These are phyloP conservation scores for Wickerhamomyces subpelliculosus DNA, from an alignment of 805 yeast species.

Conservation along the genomic window DNA sequence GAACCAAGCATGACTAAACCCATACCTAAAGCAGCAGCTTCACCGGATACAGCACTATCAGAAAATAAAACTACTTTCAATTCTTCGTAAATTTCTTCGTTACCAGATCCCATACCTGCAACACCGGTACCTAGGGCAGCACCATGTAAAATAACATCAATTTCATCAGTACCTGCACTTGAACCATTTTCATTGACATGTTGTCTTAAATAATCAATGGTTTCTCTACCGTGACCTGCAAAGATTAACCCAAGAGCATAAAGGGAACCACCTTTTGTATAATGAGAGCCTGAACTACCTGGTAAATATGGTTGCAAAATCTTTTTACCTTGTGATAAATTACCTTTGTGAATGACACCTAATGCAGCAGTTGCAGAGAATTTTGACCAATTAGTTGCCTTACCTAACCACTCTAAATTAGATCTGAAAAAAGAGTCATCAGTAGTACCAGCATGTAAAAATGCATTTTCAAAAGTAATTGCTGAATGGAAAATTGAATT, in stretches of 20 bases:
- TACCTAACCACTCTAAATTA: slow-evolving; percentile 92
- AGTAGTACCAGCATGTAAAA: slow-evolving; percentile 93
- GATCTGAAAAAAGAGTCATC: slow-evolving; percentile 87
- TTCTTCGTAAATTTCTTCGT: slow-evolving; percentile 68
- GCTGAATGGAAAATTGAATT: slow-evolving; percentile 94
- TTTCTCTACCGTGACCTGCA: slow-evolving; percentile 94
- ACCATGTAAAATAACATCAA: slow-evolving; percentile 87
- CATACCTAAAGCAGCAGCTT: slow-evolving; percentile 94
- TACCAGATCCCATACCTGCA: slow-evolving; percentile 91
- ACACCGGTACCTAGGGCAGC: slow-evolving; percentile 94
- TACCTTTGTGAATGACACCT: slow-evolving; percentile 95
- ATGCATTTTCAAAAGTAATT: slow-evolving; percentile 89
- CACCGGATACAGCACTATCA: slow-evolving; percentile 92
- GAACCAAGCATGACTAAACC: slow-evolving; percentile 95
- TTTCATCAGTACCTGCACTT: slow-evolving; percentile 57
- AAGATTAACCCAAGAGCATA: slow-evolving; percentile 89
- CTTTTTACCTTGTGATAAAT: slow-evolving; percentile 81
- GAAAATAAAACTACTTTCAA: slow-evolving; percentile 77
- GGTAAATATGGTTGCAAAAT: slow-evolving; percentile 89
- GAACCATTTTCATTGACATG: slow-evolving; percentile 60
- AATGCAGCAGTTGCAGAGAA: slow-evolving; percentile 96
- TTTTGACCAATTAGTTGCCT: slow-evolving; percentile 98
- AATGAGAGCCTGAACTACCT: slow-evolving; percentile 69
- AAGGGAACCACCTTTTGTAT: slow-evolving; percentile 92
- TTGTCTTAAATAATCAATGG: slow-evolving; percentile 68